Evolutionary conservation across 78 protist genomes (phyloP).

Genomic region (Dictyostelium purpureum): DNA sequence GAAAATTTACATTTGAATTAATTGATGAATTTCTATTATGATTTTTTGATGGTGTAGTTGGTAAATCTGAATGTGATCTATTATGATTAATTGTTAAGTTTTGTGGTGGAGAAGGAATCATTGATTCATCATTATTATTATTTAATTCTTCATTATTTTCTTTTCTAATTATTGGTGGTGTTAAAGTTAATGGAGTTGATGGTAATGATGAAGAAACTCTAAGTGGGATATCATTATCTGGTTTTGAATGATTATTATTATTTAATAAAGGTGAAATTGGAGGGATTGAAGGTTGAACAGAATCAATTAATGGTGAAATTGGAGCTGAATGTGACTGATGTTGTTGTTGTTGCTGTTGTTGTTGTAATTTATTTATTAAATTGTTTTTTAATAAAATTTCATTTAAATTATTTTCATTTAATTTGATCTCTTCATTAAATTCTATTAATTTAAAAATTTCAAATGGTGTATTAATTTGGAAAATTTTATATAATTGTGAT

Average conservation of each 20-base stretch:
- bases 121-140: background rate
- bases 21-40: constrained; percentile 3
- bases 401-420: background rate
- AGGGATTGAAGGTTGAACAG: background rate
- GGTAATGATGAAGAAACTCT: constrained; percentile 54
- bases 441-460: constrained; percentile 36
- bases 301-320: constrained; percentile 38
- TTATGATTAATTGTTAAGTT: background rate
- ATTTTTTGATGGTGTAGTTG: background rate
- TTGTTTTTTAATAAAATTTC: background rate
- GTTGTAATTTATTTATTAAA: background rate
- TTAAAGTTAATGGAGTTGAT: constrained; percentile 30
- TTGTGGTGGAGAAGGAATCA: background rate
- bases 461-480: constrained; percentile 58
- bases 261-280: background rate
- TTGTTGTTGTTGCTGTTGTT: constrained; percentile 8
- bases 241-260: background rate
- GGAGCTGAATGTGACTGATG: constrained; percentile 42
- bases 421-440: background rate
- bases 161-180: constrained; percentile 51
- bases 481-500: constrained; percentile 50
- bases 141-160: background rate
- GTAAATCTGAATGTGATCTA: constrained; percentile 11
- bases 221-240: background rate
- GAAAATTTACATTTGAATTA: background rate